These are phyloP conservation scores for Ilex paraguariensis DNA, from an alignment of 305 asterid genomes.

Conservation along the genomic window DNA sequence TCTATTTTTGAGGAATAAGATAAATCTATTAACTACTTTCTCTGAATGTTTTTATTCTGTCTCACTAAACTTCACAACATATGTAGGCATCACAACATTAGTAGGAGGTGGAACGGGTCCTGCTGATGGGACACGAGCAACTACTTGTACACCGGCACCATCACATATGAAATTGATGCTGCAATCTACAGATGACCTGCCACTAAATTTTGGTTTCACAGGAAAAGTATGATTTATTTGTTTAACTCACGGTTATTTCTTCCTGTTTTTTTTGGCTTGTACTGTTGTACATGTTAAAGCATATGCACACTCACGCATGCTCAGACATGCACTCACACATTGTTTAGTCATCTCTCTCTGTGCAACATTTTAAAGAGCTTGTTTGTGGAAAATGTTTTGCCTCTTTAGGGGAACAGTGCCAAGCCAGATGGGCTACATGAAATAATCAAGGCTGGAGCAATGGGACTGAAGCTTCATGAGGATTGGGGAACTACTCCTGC, in stretches of 20 bases:
- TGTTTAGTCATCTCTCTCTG: neutral
- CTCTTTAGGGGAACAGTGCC: constrained; percentile 68
- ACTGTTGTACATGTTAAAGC: neutral
- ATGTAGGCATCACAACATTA: constrained; percentile 73
- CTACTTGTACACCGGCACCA: constrained; percentile 92
- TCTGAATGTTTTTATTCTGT: too few species aligned
- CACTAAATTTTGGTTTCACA: constrained; percentile 93
- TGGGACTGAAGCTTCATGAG: constrained; percentile 98
- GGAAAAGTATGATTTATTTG: constrained; percentile 59
- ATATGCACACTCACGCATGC: neutral
- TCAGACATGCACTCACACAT: too few species aligned
- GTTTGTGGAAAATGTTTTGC: constrained; percentile 11
- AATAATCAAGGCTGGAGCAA: constrained; percentile 88
- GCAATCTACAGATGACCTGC: constrained; percentile 85
- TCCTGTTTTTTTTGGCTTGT: constrained; percentile 7
- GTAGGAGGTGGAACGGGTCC: constrained; percentile 99
- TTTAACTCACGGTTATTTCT: too few species aligned
- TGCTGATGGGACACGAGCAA: constrained; percentile 92
- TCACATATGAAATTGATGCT: constrained; percentile 85
- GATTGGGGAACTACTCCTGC: constrained; percentile 99
- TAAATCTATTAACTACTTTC: too few species aligned
- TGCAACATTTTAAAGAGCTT: neutral
- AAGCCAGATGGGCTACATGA: constrained; percentile 72
- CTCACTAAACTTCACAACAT: neutral
- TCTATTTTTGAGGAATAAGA: too few species aligned